Base-by-base conservation (phyloP, 2,329 filamentous ascomycete species). In the Davidsoniella neocaledoniae region DNA sequence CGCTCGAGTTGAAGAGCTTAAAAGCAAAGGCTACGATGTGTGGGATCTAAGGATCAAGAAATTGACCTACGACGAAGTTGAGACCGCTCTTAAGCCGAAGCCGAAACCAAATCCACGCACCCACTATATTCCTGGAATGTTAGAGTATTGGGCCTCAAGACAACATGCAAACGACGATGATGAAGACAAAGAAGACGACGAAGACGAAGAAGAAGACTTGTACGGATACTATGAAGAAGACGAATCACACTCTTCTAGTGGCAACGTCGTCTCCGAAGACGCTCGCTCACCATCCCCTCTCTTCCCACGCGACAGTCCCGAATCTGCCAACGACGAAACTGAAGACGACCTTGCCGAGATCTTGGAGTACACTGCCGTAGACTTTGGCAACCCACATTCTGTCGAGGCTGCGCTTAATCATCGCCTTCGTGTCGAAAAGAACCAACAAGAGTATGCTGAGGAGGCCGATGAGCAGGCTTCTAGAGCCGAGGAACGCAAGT, bases 11-110 rank as follows among this genome's bases (percentile, higher is more conserved):
- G 4, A 23, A 23, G 41, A 23, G 10, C 4, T 14, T 23, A 26
- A 39, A 9, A 23, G 10, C 9, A 17, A 45, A 9, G 19, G 25
- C 38, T 21, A 25, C 12, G 37, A 37, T 16, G 12, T 12, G 14
- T 36, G 33, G 46, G 39, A 38, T 16, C 23, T 21, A 38, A 43
- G 29, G 59, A 61, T 4, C 8, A 56, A 56, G 5, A 57, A 58
- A 10, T 63, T 73, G 63, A 55, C 63, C 0, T 72, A 68, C 54
- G 62, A 68, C 14, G 63, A 68, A 26, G 66, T 73, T 7, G 71
- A 73, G 56, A 55, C 56, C 1, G 60, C 59, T 1, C 61, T 74
- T 2, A 48, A 21, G 49, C 47, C n/a, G 49, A 58, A 5, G 55
- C 56, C n/a, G 58, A 58, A 45, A 44, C 16, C 5, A 58, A 60